These are phyloP conservation scores for Colletotrichum sublineola DNA, from an alignment of 2,329 filamentous ascomycete genomes.

Conservation along the genomic window DNA sequence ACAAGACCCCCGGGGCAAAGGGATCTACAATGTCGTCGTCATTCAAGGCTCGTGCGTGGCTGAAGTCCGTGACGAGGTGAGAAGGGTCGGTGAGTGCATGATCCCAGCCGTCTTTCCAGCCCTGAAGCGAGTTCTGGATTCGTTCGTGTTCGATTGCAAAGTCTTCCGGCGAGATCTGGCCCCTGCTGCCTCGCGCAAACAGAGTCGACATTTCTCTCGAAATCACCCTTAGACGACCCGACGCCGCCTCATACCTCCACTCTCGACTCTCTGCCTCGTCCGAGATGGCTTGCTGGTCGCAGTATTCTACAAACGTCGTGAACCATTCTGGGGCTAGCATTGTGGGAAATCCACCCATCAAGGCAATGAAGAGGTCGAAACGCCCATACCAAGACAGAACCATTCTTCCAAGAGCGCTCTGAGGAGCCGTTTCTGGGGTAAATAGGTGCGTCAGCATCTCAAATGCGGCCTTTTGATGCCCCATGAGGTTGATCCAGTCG, in stretches of 20 bases:
- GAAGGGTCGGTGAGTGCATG: slow-evolving; percentile 71
- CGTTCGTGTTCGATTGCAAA: slow-evolving; percentile 73
- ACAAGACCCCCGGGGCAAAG: slow-evolving; percentile 77
- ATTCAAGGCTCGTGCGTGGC: slow-evolving; percentile 63
- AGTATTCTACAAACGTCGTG: slow-evolving; percentile 72
- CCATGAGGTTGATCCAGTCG: slow-evolving; percentile 94
- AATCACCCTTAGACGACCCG: slow-evolving; percentile 77
- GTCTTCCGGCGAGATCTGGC: slow-evolving; percentile 72
- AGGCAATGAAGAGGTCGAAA: slow-evolving; percentile 86
- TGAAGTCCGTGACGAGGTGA: slow-evolving; percentile 75
- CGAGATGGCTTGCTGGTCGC: slow-evolving; percentile 71
- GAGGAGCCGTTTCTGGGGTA: slow-evolving; percentile 79
- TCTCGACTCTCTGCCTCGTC: slow-evolving; percentile 62
- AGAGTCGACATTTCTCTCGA: slow-evolving; percentile 85
- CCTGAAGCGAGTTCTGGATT: slow-evolving; percentile 61
- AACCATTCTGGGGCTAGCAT: slow-evolving; percentile 86
- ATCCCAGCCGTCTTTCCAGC: slow-evolving; percentile 71
- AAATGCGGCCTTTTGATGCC: slow-evolving; percentile 91
- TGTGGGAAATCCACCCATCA: slow-evolving; percentile 84
- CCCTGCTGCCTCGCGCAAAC: slow-evolving; percentile 76
- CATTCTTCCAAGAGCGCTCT: slow-evolving; percentile 77
- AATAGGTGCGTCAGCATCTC: slow-evolving; percentile 84
- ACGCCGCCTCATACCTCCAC: slow-evolving; percentile 76
- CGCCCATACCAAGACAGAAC: slow-evolving; percentile 91
- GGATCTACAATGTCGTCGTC: slow-evolving; percentile 80